Conservation (phyloP, 1,139 yeast genomes). For the Ogataea hybrid region DNA sequence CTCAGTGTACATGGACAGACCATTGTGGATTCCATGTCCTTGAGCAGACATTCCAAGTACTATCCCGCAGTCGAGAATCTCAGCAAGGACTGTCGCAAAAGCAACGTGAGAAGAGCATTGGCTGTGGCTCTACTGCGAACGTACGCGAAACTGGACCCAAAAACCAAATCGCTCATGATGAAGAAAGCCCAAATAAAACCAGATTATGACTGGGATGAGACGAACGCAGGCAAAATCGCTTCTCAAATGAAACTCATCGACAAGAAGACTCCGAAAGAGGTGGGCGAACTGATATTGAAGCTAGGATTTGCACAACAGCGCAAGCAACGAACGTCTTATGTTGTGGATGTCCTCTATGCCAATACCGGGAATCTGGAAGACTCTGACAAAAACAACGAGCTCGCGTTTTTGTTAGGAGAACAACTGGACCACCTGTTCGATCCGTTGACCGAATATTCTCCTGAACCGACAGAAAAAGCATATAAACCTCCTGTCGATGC, state of each 20-base stretch:
- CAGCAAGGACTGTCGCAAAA: slow-evolving; percentile 43
- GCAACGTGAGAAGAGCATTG: slow-evolving; percentile 68
- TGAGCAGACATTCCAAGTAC: slow-evolving; percentile 62
- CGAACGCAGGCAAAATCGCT: slow-evolving; percentile 75
- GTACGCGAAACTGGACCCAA: slow-evolving; percentile 49
- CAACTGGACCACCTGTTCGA: slow-evolving; percentile 88
- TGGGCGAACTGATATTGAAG: slow-evolving; percentile 50
- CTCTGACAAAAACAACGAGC: slow-evolving; percentile 66
- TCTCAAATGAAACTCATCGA: slow-evolving; percentile 54
- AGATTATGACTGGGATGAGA: slow-evolving; percentile 62
- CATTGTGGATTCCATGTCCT: slow-evolving; percentile 57
- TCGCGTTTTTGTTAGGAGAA: slow-evolving; percentile 75
- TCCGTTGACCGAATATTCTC: slow-evolving; percentile 87
- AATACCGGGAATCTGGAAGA: slow-evolving; percentile 35
- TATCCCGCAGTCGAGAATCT: slow-evolving; percentile 80
- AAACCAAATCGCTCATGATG: slow-evolving; percentile 25
- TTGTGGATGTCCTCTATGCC: slow-evolving; percentile 75
- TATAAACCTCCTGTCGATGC: slow-evolving; percentile 51
- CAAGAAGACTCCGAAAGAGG: slow-evolving; percentile 48
- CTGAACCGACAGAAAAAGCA: slow-evolving; percentile 72
- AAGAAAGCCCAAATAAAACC: slow-evolving; percentile 29
- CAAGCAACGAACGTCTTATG: slow-evolving; percentile 51
- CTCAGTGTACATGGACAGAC: slow-evolving; percentile 71
- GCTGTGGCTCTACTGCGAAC: slow-evolving; percentile 75
- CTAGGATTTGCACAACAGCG: slow-evolving; percentile 58